These are phyloP conservation scores for Saccharum hybrid DNA, from an alignment of 202 grass and related monocot species.

Conservation along the genomic window DNA sequence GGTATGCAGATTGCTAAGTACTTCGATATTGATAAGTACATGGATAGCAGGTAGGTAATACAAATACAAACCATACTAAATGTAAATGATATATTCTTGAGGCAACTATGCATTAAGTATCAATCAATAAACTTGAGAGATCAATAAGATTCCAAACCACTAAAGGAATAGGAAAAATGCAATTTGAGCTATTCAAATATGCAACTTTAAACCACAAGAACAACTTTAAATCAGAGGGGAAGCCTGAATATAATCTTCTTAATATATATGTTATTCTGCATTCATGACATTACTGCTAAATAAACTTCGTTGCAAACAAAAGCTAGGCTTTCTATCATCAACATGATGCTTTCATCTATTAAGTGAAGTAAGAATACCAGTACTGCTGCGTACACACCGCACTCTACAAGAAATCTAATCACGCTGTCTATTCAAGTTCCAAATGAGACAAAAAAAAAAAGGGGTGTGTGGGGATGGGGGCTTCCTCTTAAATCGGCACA, in stretches of 20 bases:
- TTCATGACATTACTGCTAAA: neutral
- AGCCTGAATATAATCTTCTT: neutral
- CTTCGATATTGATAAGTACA: neutral
- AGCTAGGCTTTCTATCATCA: neutral
- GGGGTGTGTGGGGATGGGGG: neutral
- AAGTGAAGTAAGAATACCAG: conserved; percentile 32
- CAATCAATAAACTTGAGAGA: neutral
- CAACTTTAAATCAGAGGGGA: neutral
- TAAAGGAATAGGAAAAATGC: neutral
- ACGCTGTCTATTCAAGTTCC: conserved; percentile 3
- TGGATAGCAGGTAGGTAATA: neutral
- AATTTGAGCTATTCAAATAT: conserved; percentile 17
- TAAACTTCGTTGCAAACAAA: conserved; percentile 9
- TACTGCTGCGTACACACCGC: neutral
- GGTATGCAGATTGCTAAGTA: conserved; percentile 1
- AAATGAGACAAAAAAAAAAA: conserved; percentile 2
- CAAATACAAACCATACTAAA: neutral
- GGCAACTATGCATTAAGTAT: neutral
- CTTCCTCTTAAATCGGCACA: conserved; percentile 1
- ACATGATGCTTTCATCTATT: neutral
- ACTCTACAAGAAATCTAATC: neutral
- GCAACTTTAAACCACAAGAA: neutral
- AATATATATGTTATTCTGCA: neutral
- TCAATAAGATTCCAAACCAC: conserved; percentile 12
- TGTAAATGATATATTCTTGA: neutral